These are phyloP conservation scores for Lichtheimia hyalospora DNA, from an alignment of 371 early-diverging fungal genomes.

Conservation along the genomic window DNA sequence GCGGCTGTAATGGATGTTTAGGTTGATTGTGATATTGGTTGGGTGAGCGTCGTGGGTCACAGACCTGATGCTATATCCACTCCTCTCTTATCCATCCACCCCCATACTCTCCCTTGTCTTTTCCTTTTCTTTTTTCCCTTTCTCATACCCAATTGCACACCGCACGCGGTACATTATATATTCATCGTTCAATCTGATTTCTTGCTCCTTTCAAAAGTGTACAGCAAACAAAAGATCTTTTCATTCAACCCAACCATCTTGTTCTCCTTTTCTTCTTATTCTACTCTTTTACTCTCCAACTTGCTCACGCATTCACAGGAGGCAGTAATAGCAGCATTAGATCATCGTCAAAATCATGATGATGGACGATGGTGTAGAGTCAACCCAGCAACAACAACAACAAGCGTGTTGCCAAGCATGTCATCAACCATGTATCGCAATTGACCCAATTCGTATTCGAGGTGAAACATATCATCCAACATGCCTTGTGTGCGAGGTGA, in stretches of 20 bases:
- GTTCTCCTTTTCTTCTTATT: neutral
- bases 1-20: too few species aligned
- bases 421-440: slow-evolving; percentile 5
- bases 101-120: neutral
- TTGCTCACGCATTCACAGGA: neutral
- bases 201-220: too few species aligned
- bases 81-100: neutral
- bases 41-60: too few species aligned
- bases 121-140: neutral
- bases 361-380: neutral
- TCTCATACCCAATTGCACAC: neutral
- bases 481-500: slow-evolving; percentile 20
- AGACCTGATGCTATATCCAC: too few species aligned
- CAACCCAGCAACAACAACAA: slow-evolving; percentile 3
- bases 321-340: neutral
- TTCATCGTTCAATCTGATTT: too few species aligned
- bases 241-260: neutral
- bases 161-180: neutral
- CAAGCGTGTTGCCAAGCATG: slow-evolving; percentile 3
- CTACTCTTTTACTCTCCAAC: neutral
- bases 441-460: slow-evolving; percentile 7
- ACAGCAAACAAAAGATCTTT: too few species aligned
- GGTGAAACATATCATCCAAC: slow-evolving; percentile 9
- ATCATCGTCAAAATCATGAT: neutral
- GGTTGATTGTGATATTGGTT: too few species aligned